phyloP scores from a whole-genome alignment of 2,329 filamentous ascomycete genomes.

The Metarhizium robertsii region DNA sequence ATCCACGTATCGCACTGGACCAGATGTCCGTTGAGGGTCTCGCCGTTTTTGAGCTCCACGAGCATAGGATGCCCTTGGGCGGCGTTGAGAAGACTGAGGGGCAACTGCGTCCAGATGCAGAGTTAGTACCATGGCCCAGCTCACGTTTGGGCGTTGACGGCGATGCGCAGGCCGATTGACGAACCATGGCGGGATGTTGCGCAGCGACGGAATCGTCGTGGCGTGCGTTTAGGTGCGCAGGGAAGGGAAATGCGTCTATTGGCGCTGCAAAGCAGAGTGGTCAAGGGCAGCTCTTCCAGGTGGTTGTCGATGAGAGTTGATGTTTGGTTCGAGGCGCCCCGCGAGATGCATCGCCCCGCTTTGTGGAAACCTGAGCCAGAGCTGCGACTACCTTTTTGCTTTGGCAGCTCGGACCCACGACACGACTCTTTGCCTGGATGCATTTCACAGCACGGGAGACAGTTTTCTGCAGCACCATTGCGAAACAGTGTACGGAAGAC shows the following conservation, averaged over 20 bases:
- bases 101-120: constrained; percentile 36
- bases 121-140: not conserved
- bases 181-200: constrained; percentile 4
- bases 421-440: too few relatives aligned
- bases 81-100: constrained; percentile 79
- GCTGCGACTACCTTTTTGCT: not conserved
- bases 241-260: not conserved
- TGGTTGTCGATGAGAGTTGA: not conserved
- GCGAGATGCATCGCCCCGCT: constrained; percentile 20
- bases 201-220: not conserved
- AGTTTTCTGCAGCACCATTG: not conserved
- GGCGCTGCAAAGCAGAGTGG: not conserved
- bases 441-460: too few relatives aligned
- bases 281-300: not conserved
- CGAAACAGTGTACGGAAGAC: not conserved
- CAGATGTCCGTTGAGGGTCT: constrained; percentile 92
- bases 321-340: constrained; percentile 9
- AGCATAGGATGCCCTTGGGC: constrained; percentile 97
- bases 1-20: constrained; percentile 99
- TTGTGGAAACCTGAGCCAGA: not conserved
- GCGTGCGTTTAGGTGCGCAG: not conserved
- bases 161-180: not conserved
- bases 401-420: not conserved
- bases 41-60: constrained; percentile 93
- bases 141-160: not conserved